Evolutionary conservation across 176 grass and related monocot genomes (phyloP).

Genomic region (Rhynchospora pubera): DNA sequence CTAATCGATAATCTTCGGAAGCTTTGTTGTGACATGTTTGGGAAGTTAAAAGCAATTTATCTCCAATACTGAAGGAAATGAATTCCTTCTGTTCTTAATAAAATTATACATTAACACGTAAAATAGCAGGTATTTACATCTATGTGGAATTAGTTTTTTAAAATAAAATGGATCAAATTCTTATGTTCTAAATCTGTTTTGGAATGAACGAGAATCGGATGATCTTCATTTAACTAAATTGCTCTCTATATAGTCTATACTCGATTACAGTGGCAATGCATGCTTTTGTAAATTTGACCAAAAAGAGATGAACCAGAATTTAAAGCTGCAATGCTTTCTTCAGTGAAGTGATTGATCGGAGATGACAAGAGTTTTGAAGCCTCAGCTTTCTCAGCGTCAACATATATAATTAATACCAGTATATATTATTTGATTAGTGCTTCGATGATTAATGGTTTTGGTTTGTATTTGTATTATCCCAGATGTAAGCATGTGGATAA

Average conservation of each 20-base stretch:
- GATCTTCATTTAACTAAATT: background rate
- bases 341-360: slow-evolving; percentile 3
- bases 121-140: too few species aligned
- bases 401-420: background rate
- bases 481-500: too few species aligned
- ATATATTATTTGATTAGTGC: background rate
- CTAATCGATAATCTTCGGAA: background rate
- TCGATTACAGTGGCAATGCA: background rate
- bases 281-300: slow-evolving; percentile 1
- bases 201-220: background rate
- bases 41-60: background rate
- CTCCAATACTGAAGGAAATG: background rate
- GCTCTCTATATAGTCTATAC: background rate
- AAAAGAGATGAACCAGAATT: background rate
- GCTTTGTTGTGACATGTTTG: background rate
- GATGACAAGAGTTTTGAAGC: background rate
- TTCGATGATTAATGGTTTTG: background rate
- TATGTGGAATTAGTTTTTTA: too few species aligned
- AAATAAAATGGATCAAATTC: background rate
- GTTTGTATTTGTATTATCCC: too few species aligned
- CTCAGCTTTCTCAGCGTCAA: background rate
- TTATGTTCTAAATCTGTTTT: background rate
- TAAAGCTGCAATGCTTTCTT: background rate
- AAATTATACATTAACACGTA: background rate
- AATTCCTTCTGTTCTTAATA: background rate